Evolutionary conservation across 2,329 filamentous ascomycete species (phyloP), one percentile per base, ranked within the genome.

Genomic region (Lecanicillium sp.): DNA sequence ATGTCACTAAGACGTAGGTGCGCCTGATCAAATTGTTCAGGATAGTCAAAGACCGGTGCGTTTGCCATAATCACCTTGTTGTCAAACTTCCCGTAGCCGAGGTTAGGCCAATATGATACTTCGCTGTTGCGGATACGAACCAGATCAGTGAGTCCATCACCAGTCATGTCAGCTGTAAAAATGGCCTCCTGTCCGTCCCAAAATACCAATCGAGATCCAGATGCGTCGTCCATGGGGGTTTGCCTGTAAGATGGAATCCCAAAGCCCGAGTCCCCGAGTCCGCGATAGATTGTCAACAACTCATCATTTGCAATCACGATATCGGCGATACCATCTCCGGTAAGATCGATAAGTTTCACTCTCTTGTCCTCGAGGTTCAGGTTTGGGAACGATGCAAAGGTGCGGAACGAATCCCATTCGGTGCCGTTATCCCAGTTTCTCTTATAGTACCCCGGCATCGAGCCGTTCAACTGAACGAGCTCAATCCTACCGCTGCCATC

Each of bases 101-200:
- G 29, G 36, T 57, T 61, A 3, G 59, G 56, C 55, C 58, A 63
- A 42, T 60, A 62, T 15, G 33, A 52, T 2, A 58, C 33, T 13
- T 47, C 33, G 0, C 49, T 49, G 36, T 57, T 52, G 4, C 43
- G 27, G 27, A 62, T 45, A 1, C 43, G 30, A 9, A 52, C 50
- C 5, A 56, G 15, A 35, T 57, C 53, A 2, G 30, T 14, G 2
- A 53, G 44, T 1, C 52, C 53, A 36, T 54, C 53, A 4, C 54
- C 53, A 9, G 46, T 42, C 45, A 57, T 51, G 38, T 56, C 53
- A 3, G 50, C 43, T 3, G 48, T 32, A 33, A 45, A 49, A 2
- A 53, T 42, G 15, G 33, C 20, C 25, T 38, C 31, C 2, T 7
- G 7, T 9, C 27, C 37, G 37, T 46, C 50, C 29, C 29, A 38